Base-by-base conservation (phyloP, 2,329 filamentous ascomycete genomes). In the Sporothrix luriei region DNA sequence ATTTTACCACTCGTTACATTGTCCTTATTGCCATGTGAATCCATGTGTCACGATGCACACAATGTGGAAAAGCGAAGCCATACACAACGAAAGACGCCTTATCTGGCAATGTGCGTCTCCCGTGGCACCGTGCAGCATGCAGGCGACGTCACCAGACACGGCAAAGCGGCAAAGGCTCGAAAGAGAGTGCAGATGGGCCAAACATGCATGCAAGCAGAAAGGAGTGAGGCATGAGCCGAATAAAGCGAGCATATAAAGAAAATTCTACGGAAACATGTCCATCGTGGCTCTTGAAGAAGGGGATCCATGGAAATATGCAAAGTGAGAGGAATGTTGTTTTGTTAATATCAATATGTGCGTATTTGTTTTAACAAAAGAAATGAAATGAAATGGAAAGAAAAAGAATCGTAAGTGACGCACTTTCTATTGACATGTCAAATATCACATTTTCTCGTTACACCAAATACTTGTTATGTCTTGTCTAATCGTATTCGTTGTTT, bases 81-180 rank as follows among this genome's bases (percentile, higher is more conserved):
- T 33, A 64, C 21, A 64, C 3, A 21, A n/a, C 1, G 33, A 49
- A 57, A 68, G 10, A 43, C 38, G 33, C 10, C 66, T 48, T 49
- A 59, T 68, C 66, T 59, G 9, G 29, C 43, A 14, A 49, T 33
- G 61, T 64, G 43, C 43, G 40, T 64, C 61, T 64, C 40, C 61
- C 43, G 61, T 57, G 38, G 10, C 38, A 57, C 66, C 13, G 7
- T 48, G 51, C 51, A 46, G 24, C 33, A 68, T 57, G 66, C 66
- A 49, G 38, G 52, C 51, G 52, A 68, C 52, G 66, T 68, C 66
- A 59, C 66, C 66, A 68, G 40, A 68, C 51, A 13, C 21, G 29
- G 26, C 46, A 52, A 67, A 66, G 5, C 21, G 29, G 26, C 46
- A 52, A 67, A 66, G 5, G 62, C 49, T 40, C 29, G 19, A 52